Conservation (phyloP, 192 early-diverging fungal species). For the Mortierella claussenii region DNA sequence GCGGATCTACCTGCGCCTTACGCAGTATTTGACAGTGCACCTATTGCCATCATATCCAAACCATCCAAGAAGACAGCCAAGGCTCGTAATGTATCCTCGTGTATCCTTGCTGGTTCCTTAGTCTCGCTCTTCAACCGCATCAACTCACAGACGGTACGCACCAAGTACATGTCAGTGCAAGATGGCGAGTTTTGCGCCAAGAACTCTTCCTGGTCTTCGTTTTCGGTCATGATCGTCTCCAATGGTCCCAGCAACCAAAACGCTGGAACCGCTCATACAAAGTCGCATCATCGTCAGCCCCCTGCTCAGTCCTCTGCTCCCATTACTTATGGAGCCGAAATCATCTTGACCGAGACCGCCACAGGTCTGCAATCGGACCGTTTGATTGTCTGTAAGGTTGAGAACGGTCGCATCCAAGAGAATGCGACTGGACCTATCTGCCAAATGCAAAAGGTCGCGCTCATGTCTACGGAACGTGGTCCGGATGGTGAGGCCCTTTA, state of each 20-base stretch:
- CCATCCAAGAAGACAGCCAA: conserved; percentile 92
- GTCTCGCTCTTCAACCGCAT: conserved; percentile 92
- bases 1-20: conserved; percentile 56
- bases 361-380: conserved; percentile 73
- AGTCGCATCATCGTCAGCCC: conserved; percentile 31
- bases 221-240: conserved; percentile 63
- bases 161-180: conserved; percentile 82
- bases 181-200: conserved; percentile 67
- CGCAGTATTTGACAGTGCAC: conserved; percentile 73
- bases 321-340: conserved; percentile 79
- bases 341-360: conserved; percentile 72
- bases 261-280: conserved; percentile 14
- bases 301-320: conserved; percentile 47
- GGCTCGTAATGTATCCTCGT: conserved; percentile 78
- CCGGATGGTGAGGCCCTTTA: conserved; percentile 45
- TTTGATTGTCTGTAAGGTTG: conserved; percentile 82
- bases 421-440: conserved; percentile 75
- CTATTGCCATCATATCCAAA: conserved; percentile 91
- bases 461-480: conserved; percentile 56
- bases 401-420: conserved; percentile 74
- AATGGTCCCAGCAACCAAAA: conserved; percentile 33
- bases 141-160: conserved; percentile 90
- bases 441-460: conserved; percentile 88
- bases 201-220: conserved; percentile 71
- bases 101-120: conserved; percentile 78